phyloP scores from a whole-genome alignment of 169 alveolate genomes.

The Cryptosporidium baileyi region DNA sequence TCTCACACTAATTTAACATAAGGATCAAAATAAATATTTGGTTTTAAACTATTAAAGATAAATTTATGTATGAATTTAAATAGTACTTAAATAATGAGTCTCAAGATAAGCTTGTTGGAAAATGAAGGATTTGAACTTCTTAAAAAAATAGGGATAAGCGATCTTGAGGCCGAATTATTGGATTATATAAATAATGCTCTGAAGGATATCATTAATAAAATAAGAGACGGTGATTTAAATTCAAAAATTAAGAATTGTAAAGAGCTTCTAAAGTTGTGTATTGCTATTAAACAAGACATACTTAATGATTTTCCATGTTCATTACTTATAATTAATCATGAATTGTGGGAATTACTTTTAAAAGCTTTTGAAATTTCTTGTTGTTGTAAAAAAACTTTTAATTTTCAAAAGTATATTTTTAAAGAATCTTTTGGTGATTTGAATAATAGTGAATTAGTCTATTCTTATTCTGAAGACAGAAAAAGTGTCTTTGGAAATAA shows the following conservation, averaged over 20 bases:
- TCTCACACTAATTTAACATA: no score
- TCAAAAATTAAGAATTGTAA: background rate
- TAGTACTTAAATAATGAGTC: background rate
- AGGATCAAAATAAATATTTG: no score
- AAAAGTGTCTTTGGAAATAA: background rate
- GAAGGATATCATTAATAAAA: background rate
- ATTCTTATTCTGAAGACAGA: background rate
- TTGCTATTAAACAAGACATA: constrained; percentile 48
- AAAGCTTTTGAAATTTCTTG: constrained; percentile 29
- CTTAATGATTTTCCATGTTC: constrained; percentile 33
- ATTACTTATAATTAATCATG: background rate
- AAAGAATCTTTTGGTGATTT: background rate
- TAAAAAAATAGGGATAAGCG: constrained; percentile 9
- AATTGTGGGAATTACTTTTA: constrained; percentile 36
- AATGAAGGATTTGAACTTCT: constrained; percentile 2
- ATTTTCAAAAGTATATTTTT: no score
- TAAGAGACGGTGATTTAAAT: background rate
- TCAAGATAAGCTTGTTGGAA: background rate
- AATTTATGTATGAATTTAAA: background rate
- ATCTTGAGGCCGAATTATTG: constrained; percentile 14
- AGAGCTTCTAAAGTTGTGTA: constrained; percentile 16
- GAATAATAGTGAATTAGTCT: no score
- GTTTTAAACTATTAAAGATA: no score
- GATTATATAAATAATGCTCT: constrained; percentile 16
- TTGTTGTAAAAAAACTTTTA: background rate